phyloP scores from a whole-genome alignment of 1,284 basidiomycete species.

The Malassezia nana region DNA sequence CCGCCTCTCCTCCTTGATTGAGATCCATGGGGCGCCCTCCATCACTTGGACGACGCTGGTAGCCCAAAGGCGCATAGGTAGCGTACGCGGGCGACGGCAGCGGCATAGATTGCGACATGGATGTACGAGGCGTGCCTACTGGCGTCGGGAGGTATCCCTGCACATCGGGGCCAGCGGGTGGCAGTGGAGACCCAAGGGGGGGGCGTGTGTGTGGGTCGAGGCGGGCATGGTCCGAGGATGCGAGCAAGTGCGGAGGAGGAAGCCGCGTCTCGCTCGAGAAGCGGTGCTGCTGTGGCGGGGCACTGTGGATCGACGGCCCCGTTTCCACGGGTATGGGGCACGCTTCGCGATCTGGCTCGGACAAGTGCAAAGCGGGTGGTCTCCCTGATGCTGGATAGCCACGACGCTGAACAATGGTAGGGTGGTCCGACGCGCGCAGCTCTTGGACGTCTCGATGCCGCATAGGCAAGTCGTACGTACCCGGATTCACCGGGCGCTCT shows the following conservation, averaged over 20 bases:
- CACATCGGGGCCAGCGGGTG: slow-evolving; percentile 13
- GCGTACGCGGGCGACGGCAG: slow-evolving; percentile 44
- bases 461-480: background rate
- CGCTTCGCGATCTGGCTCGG: slow-evolving; percentile 14
- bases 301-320: slow-evolving; percentile 26
- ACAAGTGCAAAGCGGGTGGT: slow-evolving; percentile 33
- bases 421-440: background rate
- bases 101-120: slow-evolving; percentile 34
- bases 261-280: slow-evolving; percentile 24
- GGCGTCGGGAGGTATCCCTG: slow-evolving; percentile 8
- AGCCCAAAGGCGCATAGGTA: slow-evolving; percentile 6
- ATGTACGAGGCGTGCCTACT: slow-evolving; percentile 18
- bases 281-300: slow-evolving; percentile 38
- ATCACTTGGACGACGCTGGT: background rate
- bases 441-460: background rate
- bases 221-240: slow-evolving; percentile 5
- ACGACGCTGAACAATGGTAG: slow-evolving; percentile 30
- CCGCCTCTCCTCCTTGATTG: slow-evolving; percentile 24
- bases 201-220: slow-evolving; percentile 17
- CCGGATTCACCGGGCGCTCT: background rate
- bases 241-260: slow-evolving; percentile 18
- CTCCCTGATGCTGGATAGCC: slow-evolving; percentile 40
- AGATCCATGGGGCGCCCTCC: slow-evolving; percentile 3
- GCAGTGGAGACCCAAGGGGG: slow-evolving; percentile 8
- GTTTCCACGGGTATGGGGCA: slow-evolving; percentile 6